A percentile compares a stretch with the other conserved stretches of the same genome.
Conservation (phyloP, 192 early-diverging fungal genomes). For the Globomyces pollinis-pini region DNA sequence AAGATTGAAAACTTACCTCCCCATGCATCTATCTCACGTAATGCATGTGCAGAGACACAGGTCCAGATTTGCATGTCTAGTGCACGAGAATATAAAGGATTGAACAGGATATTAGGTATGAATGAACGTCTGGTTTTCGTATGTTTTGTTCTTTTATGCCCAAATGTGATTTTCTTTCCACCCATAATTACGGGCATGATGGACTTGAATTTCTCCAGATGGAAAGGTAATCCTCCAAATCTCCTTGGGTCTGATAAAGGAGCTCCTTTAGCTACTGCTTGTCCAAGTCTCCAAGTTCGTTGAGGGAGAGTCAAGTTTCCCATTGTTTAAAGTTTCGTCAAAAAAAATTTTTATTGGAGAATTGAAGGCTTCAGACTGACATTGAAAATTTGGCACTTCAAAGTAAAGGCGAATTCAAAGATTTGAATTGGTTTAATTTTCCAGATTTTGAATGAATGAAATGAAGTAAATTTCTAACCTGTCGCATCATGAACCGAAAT, state of each 20-base stretch:
- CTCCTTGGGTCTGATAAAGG: slow-evolving; percentile 27
- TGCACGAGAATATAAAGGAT: slow-evolving; percentile 33
- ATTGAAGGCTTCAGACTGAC: no score
- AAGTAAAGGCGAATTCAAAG: no score
- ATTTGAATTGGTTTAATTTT: no score
- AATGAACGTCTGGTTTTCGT: slow-evolving; percentile 27
- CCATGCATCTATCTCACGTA: slow-evolving; percentile 30
- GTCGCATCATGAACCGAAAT: no score
- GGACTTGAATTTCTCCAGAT: slow-evolving; percentile 16
- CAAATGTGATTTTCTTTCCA: slow-evolving; percentile 45
- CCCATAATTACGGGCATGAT: slow-evolving; percentile 43
- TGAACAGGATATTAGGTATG: slow-evolving; percentile 42
- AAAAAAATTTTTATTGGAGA: slow-evolving; percentile 7
- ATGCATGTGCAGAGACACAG: slow-evolving; percentile 28
- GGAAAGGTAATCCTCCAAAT: slow-evolving; percentile 25
- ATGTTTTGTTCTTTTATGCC: slow-evolving; percentile 28
- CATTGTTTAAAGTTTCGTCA: background rate
- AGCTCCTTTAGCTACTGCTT: slow-evolving; percentile 14
- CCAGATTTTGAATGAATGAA: no score
- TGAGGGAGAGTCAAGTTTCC: slow-evolving; percentile 4
- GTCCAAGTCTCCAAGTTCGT: slow-evolving; percentile 16
- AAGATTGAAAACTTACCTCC: no score
- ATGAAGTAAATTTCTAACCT: no score
- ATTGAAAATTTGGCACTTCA: no score
- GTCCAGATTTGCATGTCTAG: slow-evolving; percentile 43